A percentile compares a stretch with the other conserved stretches of the same genome.
Evolutionary conservation across 169 alveolate genomes (phyloP).

Genomic region (Plasmodium gallinaceum): DNA sequence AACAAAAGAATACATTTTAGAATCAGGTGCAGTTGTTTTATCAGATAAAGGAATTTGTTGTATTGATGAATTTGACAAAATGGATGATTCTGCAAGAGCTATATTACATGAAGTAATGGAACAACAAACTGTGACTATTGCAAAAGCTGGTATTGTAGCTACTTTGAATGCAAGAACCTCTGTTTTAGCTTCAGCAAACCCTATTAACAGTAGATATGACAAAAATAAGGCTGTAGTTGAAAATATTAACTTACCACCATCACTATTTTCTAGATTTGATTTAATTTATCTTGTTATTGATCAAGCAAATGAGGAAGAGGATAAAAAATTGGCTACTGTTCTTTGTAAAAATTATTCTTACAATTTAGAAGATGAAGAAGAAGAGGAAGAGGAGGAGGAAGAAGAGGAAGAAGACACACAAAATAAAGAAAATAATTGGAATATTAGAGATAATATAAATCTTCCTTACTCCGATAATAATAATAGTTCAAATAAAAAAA

Average conservation of each 20-base stretch:
- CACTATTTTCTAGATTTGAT: constrained; percentile 96
- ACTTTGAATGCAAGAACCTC: constrained; percentile 97
- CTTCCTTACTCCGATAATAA: constrained; percentile 32
- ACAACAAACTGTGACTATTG: constrained; percentile 99
- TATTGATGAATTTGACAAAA: constrained; percentile 99
- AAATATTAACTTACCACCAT: constrained; percentile 98
- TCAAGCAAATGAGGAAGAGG: constrained; percentile 89
- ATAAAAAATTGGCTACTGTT: constrained; percentile 87
- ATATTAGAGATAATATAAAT: constrained; percentile 8
- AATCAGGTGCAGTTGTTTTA: constrained; percentile 99
- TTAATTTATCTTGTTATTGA: constrained; percentile 94
- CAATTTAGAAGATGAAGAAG: constrained; percentile 80
- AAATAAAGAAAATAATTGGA: neutral
- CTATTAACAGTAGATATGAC: constrained; percentile 96
- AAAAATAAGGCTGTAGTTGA: constrained; percentile 97
- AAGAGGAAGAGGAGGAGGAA: constrained; percentile 48
- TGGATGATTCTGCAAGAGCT: constrained; percentile 98
- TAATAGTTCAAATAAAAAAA: constrained; percentile 21
- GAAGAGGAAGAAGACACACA: constrained; percentile 26
- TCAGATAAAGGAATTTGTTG: constrained; percentile 99
- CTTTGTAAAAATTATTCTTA: constrained; percentile 79
- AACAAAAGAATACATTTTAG: constrained; percentile 96
- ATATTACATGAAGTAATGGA: constrained; percentile 99
- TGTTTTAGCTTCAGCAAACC: constrained; percentile 98
- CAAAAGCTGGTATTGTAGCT: constrained; percentile 98